Conservation (phyloP, 768 basidiomycete genomes). For the Mycena filopes region DNA sequence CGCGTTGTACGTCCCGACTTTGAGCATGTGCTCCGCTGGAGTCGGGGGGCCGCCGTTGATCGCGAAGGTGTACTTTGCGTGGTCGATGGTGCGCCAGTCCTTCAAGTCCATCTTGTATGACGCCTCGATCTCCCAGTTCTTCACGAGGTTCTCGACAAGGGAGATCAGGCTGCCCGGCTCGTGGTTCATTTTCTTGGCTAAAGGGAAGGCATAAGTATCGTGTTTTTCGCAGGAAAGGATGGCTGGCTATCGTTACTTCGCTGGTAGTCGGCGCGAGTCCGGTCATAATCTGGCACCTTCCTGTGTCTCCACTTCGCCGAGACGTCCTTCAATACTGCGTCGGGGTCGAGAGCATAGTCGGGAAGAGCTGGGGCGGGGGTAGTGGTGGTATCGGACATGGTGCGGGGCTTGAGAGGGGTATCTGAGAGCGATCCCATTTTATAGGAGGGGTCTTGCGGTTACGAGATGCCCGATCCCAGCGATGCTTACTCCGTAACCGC, state of each 20-base stretch:
- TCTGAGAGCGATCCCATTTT: not conserved
- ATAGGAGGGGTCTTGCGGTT: not conserved
- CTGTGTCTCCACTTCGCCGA: conserved; percentile 28
- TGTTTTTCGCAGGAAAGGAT: not conserved
- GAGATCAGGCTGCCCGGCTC: conserved; percentile 24
- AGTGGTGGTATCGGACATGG: conserved; percentile 11
- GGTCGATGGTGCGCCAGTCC: conserved; percentile 35
- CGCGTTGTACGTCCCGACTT: conserved; percentile 33
- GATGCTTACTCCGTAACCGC: not conserved
- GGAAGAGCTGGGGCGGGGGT: conserved; percentile 14
- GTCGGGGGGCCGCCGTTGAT: conserved; percentile 30
- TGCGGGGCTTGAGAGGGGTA: not conserved
- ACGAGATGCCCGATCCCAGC: not conserved
- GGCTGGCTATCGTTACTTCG: conserved; percentile 9
- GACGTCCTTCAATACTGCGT: conserved; percentile 30
- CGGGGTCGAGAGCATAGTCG: conserved; percentile 29
- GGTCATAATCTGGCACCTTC: conserved; percentile 23
- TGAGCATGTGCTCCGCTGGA: conserved; percentile 28
- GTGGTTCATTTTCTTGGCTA: conserved; percentile 33
- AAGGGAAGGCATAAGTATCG: not conserved
- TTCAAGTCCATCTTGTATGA: conserved; percentile 30
- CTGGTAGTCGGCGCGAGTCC: conserved; percentile 26
- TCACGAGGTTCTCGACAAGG: conserved; percentile 36
- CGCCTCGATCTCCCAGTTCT: conserved; percentile 35
- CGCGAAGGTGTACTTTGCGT: conserved; percentile 27